Percentiles rank a stretch among this genome's conserved stretches.
Conservation (phyloP, 2,329 filamentous ascomycete species). For the Neophaeococcomyces mojaviensis region DNA sequence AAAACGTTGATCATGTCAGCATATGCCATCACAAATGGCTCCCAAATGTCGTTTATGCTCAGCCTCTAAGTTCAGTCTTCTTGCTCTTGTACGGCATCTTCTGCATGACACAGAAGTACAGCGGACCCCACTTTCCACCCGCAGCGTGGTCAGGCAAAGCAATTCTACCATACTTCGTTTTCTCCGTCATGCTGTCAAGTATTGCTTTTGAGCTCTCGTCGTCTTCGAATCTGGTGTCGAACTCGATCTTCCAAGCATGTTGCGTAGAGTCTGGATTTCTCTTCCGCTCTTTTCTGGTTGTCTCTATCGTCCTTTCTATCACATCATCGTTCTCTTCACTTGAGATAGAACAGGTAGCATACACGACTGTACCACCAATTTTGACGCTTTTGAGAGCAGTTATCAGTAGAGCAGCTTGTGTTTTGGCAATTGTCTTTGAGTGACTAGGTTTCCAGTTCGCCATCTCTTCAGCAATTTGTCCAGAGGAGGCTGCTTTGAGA, state of each 20-base stretch:
- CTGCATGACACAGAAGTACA: slow-evolving; percentile 6
- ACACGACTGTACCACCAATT: slow-evolving; percentile 10
- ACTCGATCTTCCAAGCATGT: slow-evolving; percentile 1
- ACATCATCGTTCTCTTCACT: slow-evolving; percentile 13
- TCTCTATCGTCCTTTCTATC: slow-evolving; percentile 8
- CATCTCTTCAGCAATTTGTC: slow-evolving; percentile 10
- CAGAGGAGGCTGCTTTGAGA: slow-evolving; percentile 3
- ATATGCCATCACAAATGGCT: too few relatives aligned
- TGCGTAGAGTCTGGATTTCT: background rate
- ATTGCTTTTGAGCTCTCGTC: background rate
- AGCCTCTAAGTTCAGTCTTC: background rate
- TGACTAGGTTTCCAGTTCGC: slow-evolving; percentile 13
- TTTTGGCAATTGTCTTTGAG: slow-evolving; percentile 11
- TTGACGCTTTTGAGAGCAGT: slow-evolving; percentile 10
- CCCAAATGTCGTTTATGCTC: too few relatives aligned
- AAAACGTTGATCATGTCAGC: too few relatives aligned
- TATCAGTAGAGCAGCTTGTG: slow-evolving; percentile 9
- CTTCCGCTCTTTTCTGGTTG: background rate
- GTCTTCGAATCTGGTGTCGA: background rate
- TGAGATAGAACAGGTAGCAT: slow-evolving; percentile 13
- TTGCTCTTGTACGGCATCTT: slow-evolving; percentile 2
- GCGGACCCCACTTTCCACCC: slow-evolving; percentile 4
- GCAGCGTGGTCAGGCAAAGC: slow-evolving; percentile 2
- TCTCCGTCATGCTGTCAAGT: slow-evolving; percentile 1
- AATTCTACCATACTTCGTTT: slow-evolving; percentile 6